Percentiles rank a stretch among this genome's conserved stretches.
Conservation (phyloP, 768 basidiomycete genomes). For the Tricholoma sp. region DNA sequence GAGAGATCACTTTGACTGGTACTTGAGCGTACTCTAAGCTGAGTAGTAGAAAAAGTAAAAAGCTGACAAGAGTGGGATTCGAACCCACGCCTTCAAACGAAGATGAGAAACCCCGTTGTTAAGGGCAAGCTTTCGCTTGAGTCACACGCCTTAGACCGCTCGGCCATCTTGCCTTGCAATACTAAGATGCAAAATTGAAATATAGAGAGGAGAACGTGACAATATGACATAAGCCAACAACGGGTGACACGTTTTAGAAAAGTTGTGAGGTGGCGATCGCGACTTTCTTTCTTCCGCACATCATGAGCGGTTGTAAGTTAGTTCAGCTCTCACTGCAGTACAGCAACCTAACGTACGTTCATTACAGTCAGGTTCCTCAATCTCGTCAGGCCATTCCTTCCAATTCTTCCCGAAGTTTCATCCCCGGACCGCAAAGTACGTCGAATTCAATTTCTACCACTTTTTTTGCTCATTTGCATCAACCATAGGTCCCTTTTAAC, state of each 20-base stretch:
- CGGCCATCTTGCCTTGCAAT: conserved; percentile 9
- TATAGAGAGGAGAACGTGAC: neutral
- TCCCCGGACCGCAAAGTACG: conserved; percentile 94
- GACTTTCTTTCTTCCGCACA: conserved; percentile 22
- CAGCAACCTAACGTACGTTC: conserved; percentile 4
- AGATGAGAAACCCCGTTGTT: conserved; percentile 22
- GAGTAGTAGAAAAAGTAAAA: no score
- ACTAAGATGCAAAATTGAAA: neutral
- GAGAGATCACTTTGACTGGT: no score
- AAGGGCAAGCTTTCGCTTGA: conserved; percentile 14
- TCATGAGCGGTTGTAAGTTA: conserved; percentile 78
- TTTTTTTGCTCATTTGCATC: neutral
- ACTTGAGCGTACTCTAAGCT: no score
- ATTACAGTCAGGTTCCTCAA: conserved; percentile 88
- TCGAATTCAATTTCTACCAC: conserved; percentile 2
- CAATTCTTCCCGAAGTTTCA: conserved; percentile 94
- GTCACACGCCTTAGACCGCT: conserved; percentile 12
- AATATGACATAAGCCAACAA: conserved; percentile 23
- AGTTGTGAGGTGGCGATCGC: conserved; percentile 25
- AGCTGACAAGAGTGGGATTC: conserved; percentile 17
- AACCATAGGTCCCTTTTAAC: conserved; percentile 88
- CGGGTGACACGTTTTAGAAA: conserved; percentile 37
- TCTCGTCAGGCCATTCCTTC: conserved; percentile 96
- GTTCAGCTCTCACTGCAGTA: neutral
- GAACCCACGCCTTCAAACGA: conserved; percentile 21